Evolutionary conservation across 1,139 yeast species (phyloP).

Genomic region (Saccharomyces hybrid): DNA sequence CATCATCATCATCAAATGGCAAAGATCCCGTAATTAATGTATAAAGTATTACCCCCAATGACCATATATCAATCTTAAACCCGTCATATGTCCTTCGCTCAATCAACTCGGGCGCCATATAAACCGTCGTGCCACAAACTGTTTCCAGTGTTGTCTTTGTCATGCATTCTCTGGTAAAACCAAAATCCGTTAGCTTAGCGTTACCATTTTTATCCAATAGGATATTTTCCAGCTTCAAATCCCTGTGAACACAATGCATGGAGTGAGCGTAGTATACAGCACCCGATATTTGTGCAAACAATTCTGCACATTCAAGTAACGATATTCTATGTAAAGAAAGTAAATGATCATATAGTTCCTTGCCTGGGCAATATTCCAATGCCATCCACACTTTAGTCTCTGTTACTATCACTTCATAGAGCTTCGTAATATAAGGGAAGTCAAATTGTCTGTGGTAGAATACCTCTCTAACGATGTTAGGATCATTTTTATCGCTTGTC

Average conservation of each 20-base stretch:
- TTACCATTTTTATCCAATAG: slow-evolving; percentile 61
- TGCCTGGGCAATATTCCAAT: slow-evolving; percentile 83
- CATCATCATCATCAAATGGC: slow-evolving; percentile 86
- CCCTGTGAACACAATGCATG: slow-evolving; percentile 80
- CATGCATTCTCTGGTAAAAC: slow-evolving; percentile 79
- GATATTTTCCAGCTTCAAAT: slow-evolving; percentile 79
- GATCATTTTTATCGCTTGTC: slow-evolving; percentile 74
- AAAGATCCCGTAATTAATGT: slow-evolving; percentile 80
- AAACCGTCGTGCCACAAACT: slow-evolving; percentile 88
- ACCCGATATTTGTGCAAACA: slow-evolving; percentile 73
- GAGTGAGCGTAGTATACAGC: slow-evolving; percentile 84
- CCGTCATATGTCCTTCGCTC: slow-evolving; percentile 69
- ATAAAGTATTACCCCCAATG: slow-evolving; percentile 86
- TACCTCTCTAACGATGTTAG: slow-evolving; percentile 86
- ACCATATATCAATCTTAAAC: slow-evolving; percentile 81
- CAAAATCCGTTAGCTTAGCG: slow-evolving; percentile 84
- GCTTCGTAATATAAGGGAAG: slow-evolving; percentile 75
- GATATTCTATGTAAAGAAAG: slow-evolving; percentile 49
- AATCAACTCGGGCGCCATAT: slow-evolving; percentile 89
- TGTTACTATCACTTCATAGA: slow-evolving; percentile 80
- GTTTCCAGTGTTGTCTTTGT: slow-evolving; percentile 60
- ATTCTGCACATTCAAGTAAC: slow-evolving; percentile 44
- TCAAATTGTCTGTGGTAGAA: slow-evolving; percentile 79
- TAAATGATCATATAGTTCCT: slow-evolving; percentile 73
- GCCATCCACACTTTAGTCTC: slow-evolving; percentile 81